Base-by-base conservation (phyloP, 768 basidiomycete genomes). In the Mycena venus region DNA sequence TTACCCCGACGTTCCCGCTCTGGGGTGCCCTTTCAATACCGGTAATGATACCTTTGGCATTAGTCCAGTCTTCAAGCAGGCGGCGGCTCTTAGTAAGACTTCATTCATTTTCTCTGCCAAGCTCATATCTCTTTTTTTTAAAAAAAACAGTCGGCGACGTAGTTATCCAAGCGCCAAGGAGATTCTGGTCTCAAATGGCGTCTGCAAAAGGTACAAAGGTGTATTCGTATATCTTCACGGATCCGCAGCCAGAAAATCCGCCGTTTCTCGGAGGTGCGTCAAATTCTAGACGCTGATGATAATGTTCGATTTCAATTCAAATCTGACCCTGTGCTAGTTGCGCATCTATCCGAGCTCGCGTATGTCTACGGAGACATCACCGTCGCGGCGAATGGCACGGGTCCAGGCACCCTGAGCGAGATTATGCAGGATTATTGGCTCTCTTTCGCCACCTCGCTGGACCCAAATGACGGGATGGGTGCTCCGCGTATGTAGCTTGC, bases 21-120 rank as follows among this genome's bases (percentile, higher is more conserved):
- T 73, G 62, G 84, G 84, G 10, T 80, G 80, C 4, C 84, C 84
- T 0, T 85, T 78, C 65, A 65, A 71, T 8, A 84, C 84, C 2
- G 83, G 84, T 19, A 76, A 80, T 55, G 51, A 81, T 32, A 80
- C 81, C 0, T 84, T 83, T 62, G 83, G 83, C 0, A 71, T 81
- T 9, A 70, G 76, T 6, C 42, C 77, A 14, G 70, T 76, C 17
- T 84, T 78, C 78, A 82, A 84, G 64, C 80, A 81, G 9, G 78
- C 75, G 15, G 68, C 80, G 0, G 72, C 79, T 19, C 72, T 82
- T 12, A 14, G 71, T 73, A 25, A 55, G n/a, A 42, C 21, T 42
- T 42, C 23, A 4, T 9, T 17, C 14, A 32, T 8, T 15, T n/a
- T 17, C 15, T 25, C 12, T 5, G 2, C 21, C 58, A 11, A 4